Evolutionary conservation across 2,329 filamentous ascomycete species (phyloP).

Genomic region (Laburnicola sp.): DNA sequence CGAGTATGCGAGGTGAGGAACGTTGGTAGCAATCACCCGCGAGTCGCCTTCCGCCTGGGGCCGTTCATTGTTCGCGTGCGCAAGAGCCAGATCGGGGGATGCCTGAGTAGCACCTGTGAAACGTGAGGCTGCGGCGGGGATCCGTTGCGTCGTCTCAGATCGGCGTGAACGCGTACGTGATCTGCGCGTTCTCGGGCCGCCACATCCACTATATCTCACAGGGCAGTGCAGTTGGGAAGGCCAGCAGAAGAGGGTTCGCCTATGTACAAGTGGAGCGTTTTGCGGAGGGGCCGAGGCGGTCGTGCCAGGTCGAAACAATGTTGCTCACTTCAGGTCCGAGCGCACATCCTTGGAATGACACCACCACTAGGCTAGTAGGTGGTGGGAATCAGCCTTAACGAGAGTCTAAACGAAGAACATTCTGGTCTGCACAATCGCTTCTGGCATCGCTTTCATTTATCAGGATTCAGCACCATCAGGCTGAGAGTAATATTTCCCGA

Average conservation of each 20-base stretch:
- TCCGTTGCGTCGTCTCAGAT: conserved; percentile 14
- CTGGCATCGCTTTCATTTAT: neutral
- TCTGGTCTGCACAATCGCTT: neutral
- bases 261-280: conserved; percentile 3
- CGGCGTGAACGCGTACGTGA: conserved; percentile 12
- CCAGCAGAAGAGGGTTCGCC: conserved; percentile 1
- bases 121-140: conserved; percentile 26
- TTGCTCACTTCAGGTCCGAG: conserved; percentile 6
- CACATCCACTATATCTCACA: neutral
- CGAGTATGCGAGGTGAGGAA: conserved; percentile 5
- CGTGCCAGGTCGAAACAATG: conserved; percentile 21
- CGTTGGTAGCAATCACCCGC: conserved; percentile 35
- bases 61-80: conserved; percentile 36
- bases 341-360: neutral
- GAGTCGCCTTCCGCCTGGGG: conserved; percentile 30
- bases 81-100: conserved; percentile 33
- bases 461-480: no score
- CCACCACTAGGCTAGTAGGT: neutral
- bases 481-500: neutral
- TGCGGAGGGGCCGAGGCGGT: neutral
- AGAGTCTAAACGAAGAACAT: no score
- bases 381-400: no score
- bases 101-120: conserved; percentile 27
- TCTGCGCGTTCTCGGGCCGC: neutral
- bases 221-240: neutral